Evolutionary conservation across 768 basidiomycete species (phyloP), one percentile per base, ranked within the genome.

Genomic region (Ephemerocybe angulata): DNA sequence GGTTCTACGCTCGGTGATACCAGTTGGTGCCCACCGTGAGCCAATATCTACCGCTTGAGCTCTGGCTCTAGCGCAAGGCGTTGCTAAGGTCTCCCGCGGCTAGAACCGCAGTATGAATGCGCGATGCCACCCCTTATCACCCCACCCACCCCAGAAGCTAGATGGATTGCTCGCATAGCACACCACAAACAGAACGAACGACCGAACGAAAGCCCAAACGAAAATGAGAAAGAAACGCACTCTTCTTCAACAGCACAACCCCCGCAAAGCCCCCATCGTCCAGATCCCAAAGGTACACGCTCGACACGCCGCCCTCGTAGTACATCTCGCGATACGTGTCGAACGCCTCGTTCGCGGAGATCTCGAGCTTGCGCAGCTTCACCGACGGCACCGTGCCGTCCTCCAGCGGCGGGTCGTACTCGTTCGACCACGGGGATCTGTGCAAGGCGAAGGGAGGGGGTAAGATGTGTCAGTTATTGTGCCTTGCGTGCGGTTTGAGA

Each of bases 321-420:
- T 99, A 99, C 95, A 98, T 84, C 72, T 98, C 96, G 24, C 95
- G 85, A 70, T 99, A 99, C 2, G 93, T 93, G 67, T 97, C 94
- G 64, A 99, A 98, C 10, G 94, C 95, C 58, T 96, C 92, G 64
- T 98, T 98, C 31, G 95, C 92, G 10, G 89, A 76, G 54, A 94
- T 86, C 70, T 99, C 97, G 24, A 99, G 77, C 65, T 93, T 90
- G 54, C 97, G 84, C 55, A 98, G 81, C 65, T 87, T 90, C 17
- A 86, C 72, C 7, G 88, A 85, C 0, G 97, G 97, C 2, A 83
- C 75, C 3, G 95, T 94, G 2, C 93, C 96, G 59, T 96, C 92
- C 19, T 94, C 87, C 42, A 93, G 70, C 1, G 88, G 88, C 22
- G 94, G 91, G 58, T 93, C 87, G 66, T 98, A 99, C 66, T 90